A percentile compares a stretch with the other conserved stretches of the same genome.
These are phyloP conservation scores for Lepiota venenata DNA, from an alignment of 768 basidiomycete genomes.

Conservation along the genomic window DNA sequence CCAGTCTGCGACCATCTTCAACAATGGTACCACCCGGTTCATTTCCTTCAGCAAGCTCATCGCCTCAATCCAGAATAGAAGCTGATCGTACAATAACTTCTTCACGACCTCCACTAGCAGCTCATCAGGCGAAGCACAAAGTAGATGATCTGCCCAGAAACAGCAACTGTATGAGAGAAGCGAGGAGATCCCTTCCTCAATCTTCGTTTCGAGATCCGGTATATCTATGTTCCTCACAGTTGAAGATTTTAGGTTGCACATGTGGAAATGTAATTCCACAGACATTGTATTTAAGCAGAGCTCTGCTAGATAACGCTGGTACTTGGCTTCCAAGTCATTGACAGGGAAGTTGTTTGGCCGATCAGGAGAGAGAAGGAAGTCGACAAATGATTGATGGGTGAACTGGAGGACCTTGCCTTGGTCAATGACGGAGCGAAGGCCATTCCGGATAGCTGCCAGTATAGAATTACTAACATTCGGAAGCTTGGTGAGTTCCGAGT, in stretches of 20 bases:
- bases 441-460: constrained; percentile 18
- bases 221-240: constrained; percentile 24
- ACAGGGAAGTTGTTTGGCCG: constrained; percentile 16
- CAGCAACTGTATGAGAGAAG: constrained; percentile 27
- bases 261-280: constrained; percentile 28
- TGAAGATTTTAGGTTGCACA: constrained; percentile 28
- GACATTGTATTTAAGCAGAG: constrained; percentile 25
- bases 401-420: constrained; percentile 12
- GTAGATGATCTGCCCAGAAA: constrained; percentile 29
- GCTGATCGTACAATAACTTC: constrained; percentile 17
- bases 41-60: constrained; percentile 22
- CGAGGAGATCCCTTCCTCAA: constrained; percentile 19
- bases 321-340: neutral
- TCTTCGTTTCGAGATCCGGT: constrained; percentile 17
- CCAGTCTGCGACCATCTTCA: constrained; percentile 10
- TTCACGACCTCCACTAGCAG: constrained; percentile 14
- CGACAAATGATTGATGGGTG: constrained; percentile 25
- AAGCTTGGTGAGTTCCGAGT: constrained; percentile 8
- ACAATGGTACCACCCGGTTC: constrained; percentile 1
- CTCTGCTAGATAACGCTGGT: constrained; percentile 18
- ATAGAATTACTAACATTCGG: constrained; percentile 12
- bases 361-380: constrained; percentile 19
- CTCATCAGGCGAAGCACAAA: neutral
- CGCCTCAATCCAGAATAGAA: constrained; percentile 31
- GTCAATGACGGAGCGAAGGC: constrained; percentile 20